Evolutionary conservation across 306 rosid species (phyloP), one percentile per base, ranked within the genome.

Genomic region (Rubus idaeus): DNA sequence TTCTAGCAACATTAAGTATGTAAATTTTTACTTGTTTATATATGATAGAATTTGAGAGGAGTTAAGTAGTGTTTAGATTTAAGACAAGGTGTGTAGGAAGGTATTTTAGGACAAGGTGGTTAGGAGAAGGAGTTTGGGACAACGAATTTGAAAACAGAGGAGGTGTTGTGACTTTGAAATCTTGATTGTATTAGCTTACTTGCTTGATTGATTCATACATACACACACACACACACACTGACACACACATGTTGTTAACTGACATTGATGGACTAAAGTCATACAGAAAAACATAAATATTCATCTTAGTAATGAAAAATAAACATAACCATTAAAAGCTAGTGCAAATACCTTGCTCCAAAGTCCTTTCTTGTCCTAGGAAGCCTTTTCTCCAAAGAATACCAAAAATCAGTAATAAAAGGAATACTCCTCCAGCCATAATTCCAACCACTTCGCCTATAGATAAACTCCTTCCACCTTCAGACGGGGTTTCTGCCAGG

Each of bases 301-400:
- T 8, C 5, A 57, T 57, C 37, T 56, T 57, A 26, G 5, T 3
- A 9, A 18, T 3, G 63, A 20, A 57, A 20, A 57, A 57, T 14
- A 8, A 57, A 8, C 0, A 56, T 8, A 57, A 57, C 35, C 35
- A 21, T 20, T 56, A 56, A 51, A 56, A 20, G n/a, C 10, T 30
- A 52, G 6, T 5, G 63, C 3, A 71, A 3, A 40, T 40, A 72
- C 91, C 93, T 74, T 65, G 77, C 60, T 78, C 44, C 68, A 67
- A 39, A 1, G 82, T 73, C 37, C 63, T 78, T 75, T 53, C 37
- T 17, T 37, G 64, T 11, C 71, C 72, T 16, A 76, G 66, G 60
- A 51, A 49, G 17, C 86, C 84, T 56, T n/a, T 87, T 84, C 82
- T 83, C 85, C 89, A 73, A 52, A 87, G 79, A 58, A 72, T 55